phyloP scores from a whole-genome alignment of 345 rosid species.

The Lenwebbia sp. region DNA sequence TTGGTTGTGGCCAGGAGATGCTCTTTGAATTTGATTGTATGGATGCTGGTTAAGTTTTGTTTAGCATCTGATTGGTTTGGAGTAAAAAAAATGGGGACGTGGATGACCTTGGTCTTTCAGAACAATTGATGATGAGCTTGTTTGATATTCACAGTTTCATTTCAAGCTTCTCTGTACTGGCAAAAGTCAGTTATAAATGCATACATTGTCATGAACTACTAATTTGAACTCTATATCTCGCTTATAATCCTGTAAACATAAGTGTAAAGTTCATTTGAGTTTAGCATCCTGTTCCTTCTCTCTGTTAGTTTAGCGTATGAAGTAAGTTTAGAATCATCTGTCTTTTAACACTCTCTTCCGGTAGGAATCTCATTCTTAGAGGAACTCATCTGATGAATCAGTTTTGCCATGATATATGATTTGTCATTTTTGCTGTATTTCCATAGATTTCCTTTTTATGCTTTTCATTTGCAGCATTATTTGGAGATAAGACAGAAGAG shows the following conservation, averaged over 20 bases:
- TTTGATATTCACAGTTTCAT: neutral
- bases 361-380: neutral
- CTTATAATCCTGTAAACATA: neutral
- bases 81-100: too few species aligned
- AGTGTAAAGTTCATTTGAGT: neutral
- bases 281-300: neutral
- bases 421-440: constrained; percentile 25
- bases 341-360: neutral
- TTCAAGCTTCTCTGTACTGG: neutral
- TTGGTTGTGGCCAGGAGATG: neutral
- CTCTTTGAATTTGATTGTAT: neutral
- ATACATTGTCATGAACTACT: neutral
- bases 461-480: constrained; percentile 33
- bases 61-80: neutral
- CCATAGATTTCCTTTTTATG: constrained; percentile 35
- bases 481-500: constrained; percentile 44
- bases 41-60: neutral
- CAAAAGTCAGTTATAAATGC: neutral
- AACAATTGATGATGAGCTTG: neutral
- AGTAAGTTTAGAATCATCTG: neutral
- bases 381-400: neutral
- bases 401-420: constrained; percentile 5
- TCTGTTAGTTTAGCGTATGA: neutral
- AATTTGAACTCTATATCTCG: too few species aligned
- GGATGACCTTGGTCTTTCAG: neutral